Evolutionary conservation across 257 asterid genomes (phyloP).

Genomic region (Sherardia arvensis): DNA sequence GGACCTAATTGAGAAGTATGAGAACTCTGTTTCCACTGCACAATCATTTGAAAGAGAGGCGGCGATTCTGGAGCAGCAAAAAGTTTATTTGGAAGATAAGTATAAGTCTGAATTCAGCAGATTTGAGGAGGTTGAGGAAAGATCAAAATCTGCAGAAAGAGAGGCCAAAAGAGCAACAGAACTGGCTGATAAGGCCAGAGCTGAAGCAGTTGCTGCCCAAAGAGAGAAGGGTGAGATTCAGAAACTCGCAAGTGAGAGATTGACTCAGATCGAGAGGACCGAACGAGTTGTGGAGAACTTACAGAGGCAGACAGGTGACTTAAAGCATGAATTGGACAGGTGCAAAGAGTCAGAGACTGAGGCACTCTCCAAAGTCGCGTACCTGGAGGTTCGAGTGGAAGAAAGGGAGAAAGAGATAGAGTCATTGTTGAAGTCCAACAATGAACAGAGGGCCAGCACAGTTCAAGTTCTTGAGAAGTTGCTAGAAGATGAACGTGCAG

Average conservation of each 20-base stretch:
- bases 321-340: slow-evolving; percentile 44
- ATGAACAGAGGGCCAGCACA: slow-evolving; percentile 59
- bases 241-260: slow-evolving; percentile 69
- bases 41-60: slow-evolving; percentile 74
- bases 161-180: slow-evolving; percentile 82
- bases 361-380: slow-evolving; percentile 50
- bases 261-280: slow-evolving; percentile 71
- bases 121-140: slow-evolving; percentile 70
- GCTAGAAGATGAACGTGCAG: slow-evolving; percentile 70
- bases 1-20: slow-evolving; percentile 55
- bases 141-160: slow-evolving; percentile 77
- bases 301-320: slow-evolving; percentile 56
- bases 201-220: slow-evolving; percentile 79
- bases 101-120: slow-evolving; percentile 55
- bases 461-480: slow-evolving; percentile 69
- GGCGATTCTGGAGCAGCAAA: slow-evolving; percentile 72
- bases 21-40: slow-evolving; percentile 42
- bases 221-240: slow-evolving; percentile 67
- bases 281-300: slow-evolving; percentile 62
- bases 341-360: slow-evolving; percentile 61
- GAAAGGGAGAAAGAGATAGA: slow-evolving; percentile 78
- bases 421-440: slow-evolving; percentile 53
- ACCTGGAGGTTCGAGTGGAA: slow-evolving; percentile 58
- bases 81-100: slow-evolving; percentile 68
- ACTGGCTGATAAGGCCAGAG: slow-evolving; percentile 86